Percentiles rank a stretch among this genome's conserved stretches.
phyloP scores from a whole-genome alignment of 371 early-diverging fungal species.

The Apophysomyces sp. region DNA sequence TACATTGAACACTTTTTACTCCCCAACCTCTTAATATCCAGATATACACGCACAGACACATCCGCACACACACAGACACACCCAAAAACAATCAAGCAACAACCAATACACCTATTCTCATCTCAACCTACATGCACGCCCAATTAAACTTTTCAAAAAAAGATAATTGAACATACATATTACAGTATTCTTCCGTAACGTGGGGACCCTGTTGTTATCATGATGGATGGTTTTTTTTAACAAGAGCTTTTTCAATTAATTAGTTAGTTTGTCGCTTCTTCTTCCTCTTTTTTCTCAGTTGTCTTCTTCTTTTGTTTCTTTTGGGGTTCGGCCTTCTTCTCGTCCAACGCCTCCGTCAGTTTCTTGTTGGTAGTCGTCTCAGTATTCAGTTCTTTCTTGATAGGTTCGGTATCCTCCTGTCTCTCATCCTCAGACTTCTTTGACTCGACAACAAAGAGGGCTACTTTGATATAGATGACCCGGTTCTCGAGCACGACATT shows the following conservation, averaged over 20 bases:
- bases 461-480: slow-evolving; percentile 70
- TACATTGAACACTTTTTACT: neutral
- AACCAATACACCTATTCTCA: too few species aligned
- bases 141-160: too few species aligned
- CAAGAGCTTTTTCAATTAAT: too few species aligned
- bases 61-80: neutral
- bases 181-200: too few species aligned
- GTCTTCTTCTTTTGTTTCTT: slow-evolving; percentile 6
- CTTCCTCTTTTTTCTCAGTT: slow-evolving; percentile 3
- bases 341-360: neutral
- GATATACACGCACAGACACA: neutral
- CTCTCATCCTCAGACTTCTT: neutral
- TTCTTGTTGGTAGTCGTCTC: neutral
- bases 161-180: too few species aligned
- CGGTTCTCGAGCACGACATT: slow-evolving; percentile 69
- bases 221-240: too few species aligned
- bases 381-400: neutral
- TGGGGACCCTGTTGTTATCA: too few species aligned
- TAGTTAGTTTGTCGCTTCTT: neutral
- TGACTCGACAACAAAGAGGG: slow-evolving; percentile 43
- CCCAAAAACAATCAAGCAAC: too few species aligned
- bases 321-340: too few species aligned
- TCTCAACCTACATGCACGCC: too few species aligned
- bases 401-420: slow-evolving; percentile 7
- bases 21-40: neutral